Conservation (phyloP, 768 basidiomycete species). For the Podaxis sp. region DNA sequence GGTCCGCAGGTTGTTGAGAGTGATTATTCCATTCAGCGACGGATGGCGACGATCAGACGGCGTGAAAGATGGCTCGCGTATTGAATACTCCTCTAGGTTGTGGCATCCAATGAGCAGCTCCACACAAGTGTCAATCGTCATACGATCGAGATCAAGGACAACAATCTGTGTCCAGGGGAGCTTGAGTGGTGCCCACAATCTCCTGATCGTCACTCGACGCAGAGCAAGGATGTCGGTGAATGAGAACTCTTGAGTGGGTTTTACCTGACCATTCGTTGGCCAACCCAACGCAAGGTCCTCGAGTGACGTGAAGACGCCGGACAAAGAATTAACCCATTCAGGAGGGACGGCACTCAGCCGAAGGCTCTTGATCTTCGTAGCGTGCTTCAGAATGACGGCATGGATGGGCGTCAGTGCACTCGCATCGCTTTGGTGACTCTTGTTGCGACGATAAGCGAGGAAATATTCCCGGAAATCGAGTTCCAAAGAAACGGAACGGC, state of each 20-base stretch:
- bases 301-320: not conserved
- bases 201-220: slow-evolving; percentile 2
- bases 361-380: not conserved
- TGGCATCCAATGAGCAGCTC: slow-evolving; percentile 3
- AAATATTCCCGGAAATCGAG: slow-evolving; percentile 2
- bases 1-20: not conserved
- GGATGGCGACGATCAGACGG: slow-evolving; percentile 14
- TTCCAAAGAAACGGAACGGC: not conserved
- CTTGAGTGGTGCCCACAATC: slow-evolving; percentile 8
- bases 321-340: slow-evolving; percentile 3
- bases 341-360: slow-evolving; percentile 5
- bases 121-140: slow-evolving; percentile 12
- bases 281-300: slow-evolving; percentile 4
- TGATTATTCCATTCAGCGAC: slow-evolving; percentile 9
- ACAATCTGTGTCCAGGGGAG: slow-evolving; percentile 13
- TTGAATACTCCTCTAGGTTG: slow-evolving; percentile 10
- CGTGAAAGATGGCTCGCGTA: slow-evolving; percentile 7
- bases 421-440: not conserved
- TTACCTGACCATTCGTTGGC: not conserved
- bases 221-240: slow-evolving; percentile 1
- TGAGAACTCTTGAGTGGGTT: not conserved
- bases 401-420: not conserved
- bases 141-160: slow-evolving; percentile 10
- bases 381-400: slow-evolving; percentile 5
- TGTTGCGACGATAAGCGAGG: not conserved